phyloP scores from a whole-genome alignment of 2,329 filamentous ascomycete species.

The Pochonia chlamydosporia region DNA sequence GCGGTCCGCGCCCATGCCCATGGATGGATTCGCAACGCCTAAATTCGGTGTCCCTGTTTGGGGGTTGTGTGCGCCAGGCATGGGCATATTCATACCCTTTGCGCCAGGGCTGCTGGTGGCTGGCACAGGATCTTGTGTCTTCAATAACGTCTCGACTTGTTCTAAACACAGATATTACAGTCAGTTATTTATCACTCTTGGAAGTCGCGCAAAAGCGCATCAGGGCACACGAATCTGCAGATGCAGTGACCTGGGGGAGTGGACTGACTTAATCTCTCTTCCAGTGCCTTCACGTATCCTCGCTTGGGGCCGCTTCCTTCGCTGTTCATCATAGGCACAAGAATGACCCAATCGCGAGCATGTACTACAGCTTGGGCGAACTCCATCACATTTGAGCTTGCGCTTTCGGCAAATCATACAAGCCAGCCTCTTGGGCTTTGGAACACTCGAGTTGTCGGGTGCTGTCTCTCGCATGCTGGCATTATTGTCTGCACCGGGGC shows the following conservation, averaged over 20 bases:
- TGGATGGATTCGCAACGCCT: conserved; percentile 36
- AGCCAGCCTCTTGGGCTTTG: conserved; percentile 86
- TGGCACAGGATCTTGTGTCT: conserved; percentile 54
- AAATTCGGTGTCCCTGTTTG: conserved; percentile 24
- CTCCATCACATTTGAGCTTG: conserved; percentile 85
- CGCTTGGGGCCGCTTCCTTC: conserved; percentile 91
- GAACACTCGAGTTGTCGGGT: conserved; percentile 51
- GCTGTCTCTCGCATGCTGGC: conserved; percentile 30
- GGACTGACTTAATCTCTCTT: conserved; percentile 78
- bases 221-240: not conserved
- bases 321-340: conserved; percentile 86
- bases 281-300: conserved; percentile 89
- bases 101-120: conserved; percentile 18
- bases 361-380: conserved; percentile 79
- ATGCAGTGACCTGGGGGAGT: not conserved
- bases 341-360: conserved; percentile 81
- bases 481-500: conserved; percentile 27
- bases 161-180: conserved; percentile 42
- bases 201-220: not conserved
- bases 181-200: conserved; percentile 6
- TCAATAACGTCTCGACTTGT: conserved; percentile 87
- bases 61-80: conserved; percentile 15
- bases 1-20: conserved; percentile 40
- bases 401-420: conserved; percentile 91
- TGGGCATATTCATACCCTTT: conserved; percentile 24